These are phyloP conservation scores for Xerophyta viscosa DNA, from an alignment of 106 monocot species.

Conservation along the genomic window DNA sequence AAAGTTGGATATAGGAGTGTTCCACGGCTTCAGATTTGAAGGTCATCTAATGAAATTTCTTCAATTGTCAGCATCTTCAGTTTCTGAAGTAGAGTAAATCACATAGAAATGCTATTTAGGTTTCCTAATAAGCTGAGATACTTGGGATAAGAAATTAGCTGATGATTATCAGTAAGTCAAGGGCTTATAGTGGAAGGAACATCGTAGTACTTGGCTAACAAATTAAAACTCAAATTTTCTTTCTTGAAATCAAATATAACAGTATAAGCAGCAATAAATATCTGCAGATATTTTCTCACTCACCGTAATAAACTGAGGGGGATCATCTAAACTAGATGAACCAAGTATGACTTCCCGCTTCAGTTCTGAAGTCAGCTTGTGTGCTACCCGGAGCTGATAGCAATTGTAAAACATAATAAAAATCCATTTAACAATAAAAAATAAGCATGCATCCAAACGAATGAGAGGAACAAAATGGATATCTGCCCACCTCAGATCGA, in stretches of 20 bases:
- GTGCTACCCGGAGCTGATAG: slow-evolving; percentile 51
- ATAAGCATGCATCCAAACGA: not conserved
- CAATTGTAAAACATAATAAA: not conserved
- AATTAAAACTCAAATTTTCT: not conserved
- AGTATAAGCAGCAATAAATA: not conserved
- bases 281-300: slow-evolving; percentile 3
- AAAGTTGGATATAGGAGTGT: not conserved
- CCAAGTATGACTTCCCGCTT: slow-evolving; percentile 43
- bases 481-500: slow-evolving; percentile 47
- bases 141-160: no score
- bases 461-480: not conserved
- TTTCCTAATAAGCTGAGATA: not conserved
- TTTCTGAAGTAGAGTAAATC: slow-evolving; percentile 1
- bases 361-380: slow-evolving; percentile 40
- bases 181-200: no score
- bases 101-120: not conserved
- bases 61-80: slow-evolving; percentile 4
- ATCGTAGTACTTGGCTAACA: not conserved
- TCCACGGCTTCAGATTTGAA: not conserved
- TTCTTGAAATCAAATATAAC: no score
- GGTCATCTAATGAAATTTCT: slow-evolving; percentile 11
- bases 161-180: no score
- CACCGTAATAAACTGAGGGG: slow-evolving; percentile 38
- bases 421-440: not conserved
- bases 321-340: slow-evolving; percentile 40